phyloP scores from a whole-genome alignment of 2,329 filamentous ascomycete genomes.

The Xylaria multiplex region DNA sequence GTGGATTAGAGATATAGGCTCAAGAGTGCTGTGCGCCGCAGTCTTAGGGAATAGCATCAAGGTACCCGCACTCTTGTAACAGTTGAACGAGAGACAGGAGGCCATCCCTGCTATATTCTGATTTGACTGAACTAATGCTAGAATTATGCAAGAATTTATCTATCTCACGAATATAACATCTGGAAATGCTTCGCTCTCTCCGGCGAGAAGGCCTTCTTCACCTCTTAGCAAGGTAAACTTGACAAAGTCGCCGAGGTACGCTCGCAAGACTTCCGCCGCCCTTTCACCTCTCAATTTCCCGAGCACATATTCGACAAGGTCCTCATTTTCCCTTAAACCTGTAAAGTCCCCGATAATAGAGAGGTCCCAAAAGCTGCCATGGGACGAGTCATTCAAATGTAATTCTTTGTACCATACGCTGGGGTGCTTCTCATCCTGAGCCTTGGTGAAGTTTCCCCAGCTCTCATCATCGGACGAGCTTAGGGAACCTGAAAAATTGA shows the following conservation, averaged over 20 bases:
- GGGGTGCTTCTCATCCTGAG: constrained; percentile 27
- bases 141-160: background rate
- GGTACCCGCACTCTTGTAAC: too few species aligned
- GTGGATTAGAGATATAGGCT: too few species aligned
- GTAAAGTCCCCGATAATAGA: constrained; percentile 33
- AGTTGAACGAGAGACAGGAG: background rate
- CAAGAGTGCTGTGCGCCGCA: too few species aligned
- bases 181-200: constrained; percentile 25
- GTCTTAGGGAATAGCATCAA: too few species aligned
- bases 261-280: constrained; percentile 29
- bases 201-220: constrained; percentile 28
- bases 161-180: constrained; percentile 30
- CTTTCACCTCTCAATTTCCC: constrained; percentile 23
- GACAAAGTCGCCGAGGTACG: constrained; percentile 29
- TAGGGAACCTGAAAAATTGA: constrained; percentile 26
- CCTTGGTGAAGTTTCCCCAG: constrained; percentile 31
- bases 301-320: constrained; percentile 26
- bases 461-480: constrained; percentile 27
- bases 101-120: background rate
- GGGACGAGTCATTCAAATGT: constrained; percentile 24
- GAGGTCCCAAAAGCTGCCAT: constrained; percentile 36
- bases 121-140: background rate
- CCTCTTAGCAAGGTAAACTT: constrained; percentile 29
- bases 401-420: constrained; percentile 27
- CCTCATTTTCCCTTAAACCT: constrained; percentile 28